Evolutionary conservation across 129 eudicot species (phyloP).

Genomic region (Deinandra increscens): DNA sequence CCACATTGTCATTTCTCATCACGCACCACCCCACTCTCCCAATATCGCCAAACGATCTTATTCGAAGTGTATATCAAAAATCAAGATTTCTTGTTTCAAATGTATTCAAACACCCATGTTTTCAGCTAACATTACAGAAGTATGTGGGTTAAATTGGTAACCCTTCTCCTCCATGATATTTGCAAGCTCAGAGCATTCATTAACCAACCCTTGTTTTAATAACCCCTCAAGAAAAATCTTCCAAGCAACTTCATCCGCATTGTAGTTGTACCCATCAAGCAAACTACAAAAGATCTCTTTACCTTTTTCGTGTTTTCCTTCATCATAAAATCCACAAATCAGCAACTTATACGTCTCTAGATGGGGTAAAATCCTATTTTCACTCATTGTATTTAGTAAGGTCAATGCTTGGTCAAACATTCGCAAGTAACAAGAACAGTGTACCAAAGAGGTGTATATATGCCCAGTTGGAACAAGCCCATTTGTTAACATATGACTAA

Average conservation of each 20-base stretch:
- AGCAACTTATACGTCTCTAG: slow-evolving; percentile 51
- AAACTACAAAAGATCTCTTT: slow-evolving; percentile 53
- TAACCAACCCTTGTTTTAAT: slow-evolving; percentile 52
- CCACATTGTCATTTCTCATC: slow-evolving; percentile 2
- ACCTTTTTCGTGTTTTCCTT: slow-evolving; percentile 50
- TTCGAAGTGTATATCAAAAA: slow-evolving; percentile 14
- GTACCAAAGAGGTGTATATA: slow-evolving; percentile 48
- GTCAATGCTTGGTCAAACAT: slow-evolving; percentile 58
- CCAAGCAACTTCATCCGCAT: slow-evolving; percentile 88
- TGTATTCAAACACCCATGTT: slow-evolving; percentile 21
- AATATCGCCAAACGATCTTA: slow-evolving; percentile 31
- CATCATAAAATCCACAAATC: slow-evolving; percentile 65
- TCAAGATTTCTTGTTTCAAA: slow-evolving; percentile 12
- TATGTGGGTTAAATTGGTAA: slow-evolving; percentile 54
- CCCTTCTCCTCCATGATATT: slow-evolving; percentile 63
- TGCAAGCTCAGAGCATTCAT: slow-evolving; percentile 60
- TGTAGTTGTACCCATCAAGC: slow-evolving; percentile 48
- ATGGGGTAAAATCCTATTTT: slow-evolving; percentile 45
- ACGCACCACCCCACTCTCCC: neutral
- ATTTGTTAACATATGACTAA: slow-evolving; percentile 52
- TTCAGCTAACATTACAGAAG: slow-evolving; percentile 49
- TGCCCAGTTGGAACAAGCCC: slow-evolving; percentile 55
- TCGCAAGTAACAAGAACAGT: slow-evolving; percentile 57
- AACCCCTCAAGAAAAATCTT: slow-evolving; percentile 77
- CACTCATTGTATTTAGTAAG: slow-evolving; percentile 47